Base-by-base conservation (phyloP, 2,329 filamentous ascomycete species). In the Dactylellina parvicollis region DNA sequence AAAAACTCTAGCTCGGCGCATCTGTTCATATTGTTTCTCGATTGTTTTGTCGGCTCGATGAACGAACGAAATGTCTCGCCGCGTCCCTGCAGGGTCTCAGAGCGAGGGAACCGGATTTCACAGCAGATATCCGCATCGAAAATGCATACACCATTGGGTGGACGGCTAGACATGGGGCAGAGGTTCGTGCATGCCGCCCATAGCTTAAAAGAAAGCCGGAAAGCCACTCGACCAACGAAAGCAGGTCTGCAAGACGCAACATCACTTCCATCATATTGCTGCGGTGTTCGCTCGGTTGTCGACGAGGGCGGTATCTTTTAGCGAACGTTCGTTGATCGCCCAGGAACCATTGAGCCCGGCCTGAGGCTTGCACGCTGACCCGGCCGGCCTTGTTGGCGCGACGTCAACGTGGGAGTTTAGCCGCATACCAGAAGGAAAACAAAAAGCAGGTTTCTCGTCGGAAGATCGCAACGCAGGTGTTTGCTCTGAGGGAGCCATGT, bases 341-440 rank as follows among this genome's bases (percentile, higher is more conserved):
- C 34, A 61, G 42, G 36, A 56, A 42, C 34, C 52, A 42, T 55
- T 36, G 38, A 69, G 64, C 52, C 52, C 38, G 52, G 62, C 62
- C 32, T 66, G 50, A 66, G 24, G 36, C 57, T 50, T 40, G 57
- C 32, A 14, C 34, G 16, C 4, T 20, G 40, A 18, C 4, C 16
- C 5, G 30, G n/a, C 32, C 38, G 9, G 26, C 4, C 3, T 38
- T 38, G 14, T 12, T 30, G 18, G 55, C 55, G 64, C 64, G 64
- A 60, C 64, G 46, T 60, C 64, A 69, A 61, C 55, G 55, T 69
- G 55, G 55, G 44, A 52, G 26, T 69, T 61, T 69, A 69, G 64
- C 64, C 55, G 64, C 64, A 69, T 55, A 32, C 20, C 9, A 44
- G 32, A 30, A 40, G 32, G 34, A 28, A 44, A 54, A 26, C 44